These are phyloP conservation scores for Debaryomyces robertsiae DNA, from an alignment of 1,139 yeast species.

Conservation along the genomic window DNA sequence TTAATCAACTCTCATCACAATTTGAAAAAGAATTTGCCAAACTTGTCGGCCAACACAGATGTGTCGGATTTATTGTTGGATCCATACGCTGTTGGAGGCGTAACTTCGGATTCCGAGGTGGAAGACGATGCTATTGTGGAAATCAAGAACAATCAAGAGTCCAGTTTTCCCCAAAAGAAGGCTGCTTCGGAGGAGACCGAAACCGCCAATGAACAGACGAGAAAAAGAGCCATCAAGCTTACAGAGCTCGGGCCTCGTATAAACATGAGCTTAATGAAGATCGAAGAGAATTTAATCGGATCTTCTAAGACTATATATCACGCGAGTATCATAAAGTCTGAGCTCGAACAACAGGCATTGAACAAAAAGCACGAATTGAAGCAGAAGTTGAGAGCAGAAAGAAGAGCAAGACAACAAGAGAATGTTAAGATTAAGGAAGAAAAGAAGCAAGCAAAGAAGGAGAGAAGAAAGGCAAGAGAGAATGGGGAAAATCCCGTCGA, in stretches of 20 bases:
- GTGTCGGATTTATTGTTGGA: conserved; percentile 84
- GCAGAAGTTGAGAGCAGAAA: conserved; percentile 62
- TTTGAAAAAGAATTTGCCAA: conserved; percentile 71
- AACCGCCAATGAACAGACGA: conserved; percentile 31
- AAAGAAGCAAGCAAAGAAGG: conserved; percentile 70
- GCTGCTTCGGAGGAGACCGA: conserved; percentile 23
- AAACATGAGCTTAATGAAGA: conserved; percentile 73
- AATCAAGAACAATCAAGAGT: conserved; percentile 50
- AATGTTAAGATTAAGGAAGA: conserved; percentile 79
- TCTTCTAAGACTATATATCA: conserved; percentile 78
- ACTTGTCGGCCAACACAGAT: conserved; percentile 66
- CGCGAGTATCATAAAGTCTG: conserved; percentile 62
- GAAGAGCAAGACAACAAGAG: conserved; percentile 78
- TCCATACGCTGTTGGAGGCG: conserved; percentile 75
- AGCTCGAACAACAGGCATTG: conserved; percentile 58
- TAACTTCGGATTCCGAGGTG: conserved; percentile 89
- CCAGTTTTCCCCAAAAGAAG: conserved; percentile 18
- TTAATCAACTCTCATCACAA: conserved; percentile 66
- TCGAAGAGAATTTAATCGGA: conserved; percentile 91
- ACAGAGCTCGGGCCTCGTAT: conserved; percentile 95
- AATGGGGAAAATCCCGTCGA: conserved; percentile 34
- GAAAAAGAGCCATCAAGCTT: conserved; percentile 86
- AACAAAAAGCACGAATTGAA: conserved; percentile 70
- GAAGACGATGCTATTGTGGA: conserved; percentile 92
- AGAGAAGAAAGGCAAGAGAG: conserved; percentile 66